Evolutionary conservation across 352 stramenopile species (phyloP), one percentile per base, ranked within the genome.

Genomic region (Discostella stelligera): DNA sequence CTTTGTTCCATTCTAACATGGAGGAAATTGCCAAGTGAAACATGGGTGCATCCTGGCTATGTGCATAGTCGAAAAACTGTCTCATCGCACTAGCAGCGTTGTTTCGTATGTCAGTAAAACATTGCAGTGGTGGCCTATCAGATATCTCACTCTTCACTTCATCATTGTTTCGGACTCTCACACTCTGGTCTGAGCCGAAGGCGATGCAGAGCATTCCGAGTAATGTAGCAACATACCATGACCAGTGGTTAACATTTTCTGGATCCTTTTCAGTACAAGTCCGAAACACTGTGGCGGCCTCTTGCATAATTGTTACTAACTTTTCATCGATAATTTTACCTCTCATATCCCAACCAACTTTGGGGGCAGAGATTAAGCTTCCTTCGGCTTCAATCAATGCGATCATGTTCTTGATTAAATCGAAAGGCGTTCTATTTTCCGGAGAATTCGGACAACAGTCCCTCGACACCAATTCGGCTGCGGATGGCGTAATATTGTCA

Each of bases 201-300:
- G 58, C 60, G 32, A 82, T 56, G 56, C 74, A 82, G 39, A 82
- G 62, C 44, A 73, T 60, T 2, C 74, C 74, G 41, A 77, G 59
- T 27, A 66, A 61, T 37, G 67, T 73, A 16, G 67, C 82, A 27
- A 90, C 76, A 56, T 83, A 78, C 84, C 84, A 90, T 37, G 72
- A 50, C 60, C 84, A 81, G 58, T 86, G 73, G 50, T 86, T 67
- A 56, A 83, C 44, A 37, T 84, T 69, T 9, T 72, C 61, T 20
- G 82, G 71, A 52, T 85, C 79, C 3, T 66, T 62, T 64, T 88
- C 59, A 16, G 87, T 66, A 25, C 74, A 84, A 14, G 60, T 54
- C 44, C 72, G 53, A 71, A 87, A 84, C 16, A 74, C 54, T 41
- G 69, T 27, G 3, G 74, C 65, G 27, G 79, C 82, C 6, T 82